These are phyloP conservation scores for Phoma sp. DNA, from an alignment of 2,329 filamentous ascomycete species.

Conservation along the genomic window DNA sequence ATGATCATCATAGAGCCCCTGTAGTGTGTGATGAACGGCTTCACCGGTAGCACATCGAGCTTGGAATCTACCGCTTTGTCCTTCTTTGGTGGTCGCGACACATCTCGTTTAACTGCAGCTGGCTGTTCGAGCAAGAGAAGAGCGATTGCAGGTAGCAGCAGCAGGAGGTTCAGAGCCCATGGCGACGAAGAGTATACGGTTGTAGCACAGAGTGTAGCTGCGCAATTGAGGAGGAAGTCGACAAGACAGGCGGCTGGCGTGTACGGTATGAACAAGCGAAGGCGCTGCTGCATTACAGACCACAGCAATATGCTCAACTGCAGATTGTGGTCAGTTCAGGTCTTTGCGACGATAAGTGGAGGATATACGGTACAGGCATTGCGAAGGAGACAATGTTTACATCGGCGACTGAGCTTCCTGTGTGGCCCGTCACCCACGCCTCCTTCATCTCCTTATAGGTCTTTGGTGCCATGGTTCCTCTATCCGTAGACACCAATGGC, in stretches of 20 bases:
- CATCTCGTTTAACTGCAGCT: slow-evolving; percentile 17
- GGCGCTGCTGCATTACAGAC: slow-evolving; percentile 84
- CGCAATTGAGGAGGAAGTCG: slow-evolving; percentile 89
- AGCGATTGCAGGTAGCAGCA: slow-evolving; percentile 73
- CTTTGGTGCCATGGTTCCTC: slow-evolving; percentile 38
- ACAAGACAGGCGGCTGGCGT: slow-evolving; percentile 69
- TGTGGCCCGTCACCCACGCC: slow-evolving; percentile 90
- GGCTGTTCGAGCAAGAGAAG: slow-evolving; percentile 57
- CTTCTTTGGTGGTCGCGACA: slow-evolving; percentile 30
- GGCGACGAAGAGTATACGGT: slow-evolving; percentile 83
- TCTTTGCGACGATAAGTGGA: slow-evolving; percentile 18
- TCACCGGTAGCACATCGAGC: slow-evolving; percentile 70
- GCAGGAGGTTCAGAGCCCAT: slow-evolving; percentile 73
- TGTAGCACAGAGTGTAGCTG: slow-evolving; percentile 79
- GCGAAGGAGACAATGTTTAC: slow-evolving; percentile 87
- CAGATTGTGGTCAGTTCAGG: slow-evolving; percentile 33
- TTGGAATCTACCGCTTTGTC: slow-evolving; percentile 21
- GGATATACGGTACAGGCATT: slow-evolving; percentile 69
- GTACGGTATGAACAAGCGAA: slow-evolving; percentile 83
- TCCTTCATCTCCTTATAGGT: slow-evolving; percentile 93
- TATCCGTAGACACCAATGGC: slow-evolving; percentile 18
- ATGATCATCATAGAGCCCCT: slow-evolving; percentile 89
- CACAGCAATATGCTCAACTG: slow-evolving; percentile 84
- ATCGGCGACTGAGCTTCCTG: slow-evolving; percentile 81
- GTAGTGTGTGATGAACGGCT: slow-evolving; percentile 92